Base-by-base conservation (phyloP, 208 protist genomes). In the Novymonas esmeraldas region DNA sequence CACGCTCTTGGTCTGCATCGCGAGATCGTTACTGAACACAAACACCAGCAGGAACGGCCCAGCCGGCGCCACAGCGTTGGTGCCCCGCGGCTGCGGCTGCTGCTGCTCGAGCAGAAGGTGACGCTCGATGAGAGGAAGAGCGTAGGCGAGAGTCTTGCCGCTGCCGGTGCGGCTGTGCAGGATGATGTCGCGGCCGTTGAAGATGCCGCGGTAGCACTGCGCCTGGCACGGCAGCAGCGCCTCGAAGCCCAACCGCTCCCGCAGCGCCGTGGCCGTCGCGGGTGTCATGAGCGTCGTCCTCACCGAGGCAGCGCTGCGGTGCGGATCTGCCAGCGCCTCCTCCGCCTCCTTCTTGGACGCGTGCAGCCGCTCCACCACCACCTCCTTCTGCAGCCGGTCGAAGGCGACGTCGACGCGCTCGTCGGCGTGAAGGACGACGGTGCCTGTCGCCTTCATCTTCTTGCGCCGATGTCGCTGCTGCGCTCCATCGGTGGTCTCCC, bases 101-200 rank as follows among this genome's bases (percentile, higher is more conserved):
- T 66, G 41, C 24, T 57, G 64, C 66, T 89, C 84, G 6, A 92
- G 26, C 28, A 93, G 79, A 6, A 87, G 65, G 60, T 94, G 87
- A 6, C 92, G 84, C 73, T 95, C 87, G 49, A 97, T 84, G 50
- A 96, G 79, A 7, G 99, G 99, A 14, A 99, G 93, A 11, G 99
- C 87, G 81, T 99, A 99, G 16, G 98, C 98, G 0, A 99, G 73
- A 34, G 99, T 99, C 84, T 99, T 99, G 29, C 98, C 98, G 65
- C 82, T 95, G 56, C 96, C 96, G 29, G 96, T 98, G 66, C 95
- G 91, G 62, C 94, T 95, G 77, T 98, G 94, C 52, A 97, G 79
- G 41, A 98, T 90, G 54, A 97, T 81, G 61, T 98, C 94, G 39
- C 88, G 84, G 24, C 88, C 81, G 41, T 86, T 84, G 59, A 95